Base-by-base conservation (phyloP, 768 basidiomycete species). In the Hygrophorus russula region DNA sequence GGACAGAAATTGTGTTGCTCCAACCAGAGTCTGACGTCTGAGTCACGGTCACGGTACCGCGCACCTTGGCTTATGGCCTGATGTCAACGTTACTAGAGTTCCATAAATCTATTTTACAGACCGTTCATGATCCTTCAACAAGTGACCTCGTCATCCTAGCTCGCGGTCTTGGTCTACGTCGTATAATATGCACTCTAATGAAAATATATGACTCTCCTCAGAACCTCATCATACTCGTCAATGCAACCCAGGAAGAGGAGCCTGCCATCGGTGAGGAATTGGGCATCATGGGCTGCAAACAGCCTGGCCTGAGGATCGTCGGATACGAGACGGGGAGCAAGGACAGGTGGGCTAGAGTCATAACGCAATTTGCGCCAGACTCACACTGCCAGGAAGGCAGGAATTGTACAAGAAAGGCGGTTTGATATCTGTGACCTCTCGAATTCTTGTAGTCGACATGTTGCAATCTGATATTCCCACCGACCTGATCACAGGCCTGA, bases 391-490 rank as follows among this genome's bases (percentile, higher is more conserved):
- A 19, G 12, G 30, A 63, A 89, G 92, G 53, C 83, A 90, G 62
- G 75, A 76, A 32, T 60, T 97, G 42, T 97, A 97, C 65, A 82
- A 82, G 47, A 72, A 74, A 46, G 94, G 94, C 3, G 93, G 93
- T 4, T 67, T 98, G 1, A 72, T 98, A 39, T 88, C 88, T 5
- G 82, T 97, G 24, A 98, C 96, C 0, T 92, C 89, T 18, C 80
- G 89, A 14, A 98, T 99, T 51, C 67, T 98, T 10, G 85, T 94
- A 17, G 92, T 94, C 42, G 96, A 99, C 58, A 86, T 98, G 79
- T 65, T 99, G 24, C 83, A 83, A 56, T 71, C 75, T 18, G 84
- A 88, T 54, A 77, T 98, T 20, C 92, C 93, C 1, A 81, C 74
- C 2, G 73, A 86, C 28, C 67, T 91, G 39, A 83, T 99, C 33